phyloP scores from a whole-genome alignment of 768 basidiomycete genomes.

The Suillus fuscotomentosus region DNA sequence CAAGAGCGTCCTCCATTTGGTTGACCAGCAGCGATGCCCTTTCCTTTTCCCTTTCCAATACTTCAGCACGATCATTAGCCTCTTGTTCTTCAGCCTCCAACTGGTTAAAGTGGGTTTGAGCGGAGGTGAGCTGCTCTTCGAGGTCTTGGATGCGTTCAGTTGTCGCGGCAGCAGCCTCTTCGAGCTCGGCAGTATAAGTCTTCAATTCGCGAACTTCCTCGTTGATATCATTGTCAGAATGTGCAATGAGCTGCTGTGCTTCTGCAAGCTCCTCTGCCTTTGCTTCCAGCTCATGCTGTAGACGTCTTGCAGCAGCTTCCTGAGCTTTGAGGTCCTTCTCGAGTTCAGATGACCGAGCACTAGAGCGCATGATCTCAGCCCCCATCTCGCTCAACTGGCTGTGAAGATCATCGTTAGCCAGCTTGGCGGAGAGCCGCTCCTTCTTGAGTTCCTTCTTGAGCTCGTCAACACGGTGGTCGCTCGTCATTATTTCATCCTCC shows the following conservation, averaged over 20 bases:
- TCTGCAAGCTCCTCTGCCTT: slow-evolving; percentile 23
- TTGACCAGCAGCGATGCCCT: slow-evolving; percentile 53
- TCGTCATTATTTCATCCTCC: slow-evolving; percentile 56
- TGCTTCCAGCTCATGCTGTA: slow-evolving; percentile 47
- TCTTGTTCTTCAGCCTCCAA: slow-evolving; percentile 47
- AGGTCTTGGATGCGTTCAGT: slow-evolving; percentile 52
- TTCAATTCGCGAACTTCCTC: slow-evolving; percentile 42
- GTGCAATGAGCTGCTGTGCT: slow-evolving; percentile 24
- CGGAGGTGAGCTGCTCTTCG: slow-evolving; percentile 51
- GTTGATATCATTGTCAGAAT: slow-evolving; percentile 21
- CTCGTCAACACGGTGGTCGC: slow-evolving; percentile 51
- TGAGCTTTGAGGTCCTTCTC: slow-evolving; percentile 46
- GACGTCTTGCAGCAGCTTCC: slow-evolving; percentile 24
- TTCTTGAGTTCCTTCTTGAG: slow-evolving; percentile 58
- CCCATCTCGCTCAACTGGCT: slow-evolving; percentile 31
- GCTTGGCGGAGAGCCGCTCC: slow-evolving; percentile 42
- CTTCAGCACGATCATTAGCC: slow-evolving; percentile 46
- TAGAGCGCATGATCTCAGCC: slow-evolving; percentile 28
- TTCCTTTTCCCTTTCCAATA: slow-evolving; percentile 51
- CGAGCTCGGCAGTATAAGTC: slow-evolving; percentile 55
- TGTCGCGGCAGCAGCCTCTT: slow-evolving; percentile 55
- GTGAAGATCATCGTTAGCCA: slow-evolving; percentile 39
- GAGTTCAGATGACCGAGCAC: slow-evolving; percentile 38
- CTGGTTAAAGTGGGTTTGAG: slow-evolving; percentile 44
- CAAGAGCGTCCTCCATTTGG: slow-evolving; percentile 76